Evolutionary conservation across 177 flowering plant genomes (phyloP), one percentile per base, ranked within the genome.

Genomic region (Vitis hybrid): DNA sequence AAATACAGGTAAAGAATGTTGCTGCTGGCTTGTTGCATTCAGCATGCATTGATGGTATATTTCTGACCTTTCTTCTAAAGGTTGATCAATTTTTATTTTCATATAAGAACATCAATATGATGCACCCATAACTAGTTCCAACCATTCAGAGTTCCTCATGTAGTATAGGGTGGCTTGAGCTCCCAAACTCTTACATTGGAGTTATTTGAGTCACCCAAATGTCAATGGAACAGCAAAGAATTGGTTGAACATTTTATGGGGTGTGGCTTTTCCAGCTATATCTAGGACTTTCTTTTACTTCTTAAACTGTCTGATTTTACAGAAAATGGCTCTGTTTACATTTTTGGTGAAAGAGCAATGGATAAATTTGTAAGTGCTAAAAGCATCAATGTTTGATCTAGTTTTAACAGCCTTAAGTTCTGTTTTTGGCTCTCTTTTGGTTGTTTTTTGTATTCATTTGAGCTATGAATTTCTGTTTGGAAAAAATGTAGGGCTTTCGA

Each of bases 11-110:
- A 14, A 86, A 85, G 76, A 75, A 61, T 68, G 85, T 87, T 71
- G 91, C 93, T 77, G 94, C 99, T 49, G 99, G 99, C 51, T 68
- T 96, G 80, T 69, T 93, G 80, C 97, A 91, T 86, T 87, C 99
- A 66, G 95, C 90, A 32, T 92, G 97, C 68, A 76, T 87, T 70
- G 82, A 79, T 80, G 98, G 99, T 93, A 89, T 55, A 26, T 66
- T 51, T 5, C 14, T 26, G 51, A n/a, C 26, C 19, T 67, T 59
- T 62, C 15, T 26, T 65, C 14, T 15, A 39, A 39, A 6, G 39
- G 3, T 34, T n/a, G 19, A n/a, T 58, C 26, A 19, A 15, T 9
- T 58, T 39, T 0, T 39, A 39, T 39, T 39, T 39, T 39, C 48
- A 39, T 39, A 0, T 8, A 39, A 39, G 48, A 39, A 39, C 48